These are phyloP conservation scores for Picea abies DNA, from an alignment of 83 land plant genomes.

Conservation along the genomic window DNA sequence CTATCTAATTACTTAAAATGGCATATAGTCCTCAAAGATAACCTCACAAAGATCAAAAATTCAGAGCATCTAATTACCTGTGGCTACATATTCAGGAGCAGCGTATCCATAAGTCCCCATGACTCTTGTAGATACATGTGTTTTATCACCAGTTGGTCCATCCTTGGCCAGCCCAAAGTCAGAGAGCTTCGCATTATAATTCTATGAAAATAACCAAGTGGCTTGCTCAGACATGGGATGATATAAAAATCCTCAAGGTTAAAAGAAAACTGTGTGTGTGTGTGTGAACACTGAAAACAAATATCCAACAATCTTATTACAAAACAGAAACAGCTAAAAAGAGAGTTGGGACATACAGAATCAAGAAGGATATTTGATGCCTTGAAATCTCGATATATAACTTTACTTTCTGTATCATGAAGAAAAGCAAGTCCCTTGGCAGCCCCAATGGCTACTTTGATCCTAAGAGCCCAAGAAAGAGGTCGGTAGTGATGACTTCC, in stretches of 20 bases:
- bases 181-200: conserved; percentile 14
- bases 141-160: conserved; percentile 15
- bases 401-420: conserved; percentile 3
- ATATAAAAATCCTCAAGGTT: too few species aligned
- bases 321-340: not conserved
- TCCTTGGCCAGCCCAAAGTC: conserved; percentile 18
- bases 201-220: not conserved
- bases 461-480: conserved; percentile 12
- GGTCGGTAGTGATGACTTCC: conserved; percentile 13
- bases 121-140: conserved; percentile 13
- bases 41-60: too few species aligned
- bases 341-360: conserved; percentile 10
- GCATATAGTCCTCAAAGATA: too few species aligned
- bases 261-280: too few species aligned
- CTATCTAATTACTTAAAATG: too few species aligned
- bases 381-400: conserved; percentile 20
- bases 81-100: conserved; percentile 20
- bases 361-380: conserved; percentile 18
- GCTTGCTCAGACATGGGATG: too few species aligned
- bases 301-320: not conserved
- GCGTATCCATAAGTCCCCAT: conserved; percentile 19
- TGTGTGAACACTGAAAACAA: not conserved
- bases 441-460: conserved; percentile 15
- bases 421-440: conserved; percentile 18
- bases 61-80: not conserved